Evolutionary conservation across 1,284 basidiomycete species (phyloP).

Genomic region (Puccinia triticina): DNA sequence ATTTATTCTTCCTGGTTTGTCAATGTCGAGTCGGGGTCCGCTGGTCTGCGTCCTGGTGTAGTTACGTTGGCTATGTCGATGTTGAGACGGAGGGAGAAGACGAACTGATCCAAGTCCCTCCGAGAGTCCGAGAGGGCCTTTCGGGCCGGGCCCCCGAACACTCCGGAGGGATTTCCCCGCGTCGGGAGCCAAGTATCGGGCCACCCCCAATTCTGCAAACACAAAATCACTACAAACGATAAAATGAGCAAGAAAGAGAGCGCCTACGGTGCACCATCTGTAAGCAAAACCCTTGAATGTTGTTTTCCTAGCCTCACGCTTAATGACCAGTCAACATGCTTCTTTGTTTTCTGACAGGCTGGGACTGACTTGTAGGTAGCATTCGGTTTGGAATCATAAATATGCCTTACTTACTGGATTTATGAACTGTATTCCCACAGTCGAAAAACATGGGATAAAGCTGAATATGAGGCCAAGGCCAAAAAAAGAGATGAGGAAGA

Average conservation of each 20-base stretch:
- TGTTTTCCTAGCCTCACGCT: background rate
- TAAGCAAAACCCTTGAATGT: background rate
- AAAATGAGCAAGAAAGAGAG: constrained; percentile 23
- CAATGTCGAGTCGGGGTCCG: background rate
- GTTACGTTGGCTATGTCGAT: no score
- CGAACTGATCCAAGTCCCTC: no score
- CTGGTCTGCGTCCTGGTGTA: no score
- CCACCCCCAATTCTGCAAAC: no score
- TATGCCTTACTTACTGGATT: background rate
- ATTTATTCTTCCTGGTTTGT: background rate
- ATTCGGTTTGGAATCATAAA: background rate
- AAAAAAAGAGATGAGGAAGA: constrained; percentile 55
- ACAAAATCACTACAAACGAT: no score
- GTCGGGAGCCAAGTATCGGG: no score
- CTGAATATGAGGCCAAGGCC: constrained; percentile 57
- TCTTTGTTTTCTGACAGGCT: constrained; percentile 11
- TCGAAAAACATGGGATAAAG: constrained; percentile 57
- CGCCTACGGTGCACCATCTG: constrained; percentile 25
- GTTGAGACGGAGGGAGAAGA: no score
- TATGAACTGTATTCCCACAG: background rate
- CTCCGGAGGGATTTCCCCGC: no score
- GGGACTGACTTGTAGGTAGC: constrained; percentile 44
- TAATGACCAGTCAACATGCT: background rate
- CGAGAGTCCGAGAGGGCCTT: no score
- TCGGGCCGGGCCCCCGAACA: no score